Base-by-base conservation (phyloP, 164 flowering plant species). In the Liriodendron chinense region DNA sequence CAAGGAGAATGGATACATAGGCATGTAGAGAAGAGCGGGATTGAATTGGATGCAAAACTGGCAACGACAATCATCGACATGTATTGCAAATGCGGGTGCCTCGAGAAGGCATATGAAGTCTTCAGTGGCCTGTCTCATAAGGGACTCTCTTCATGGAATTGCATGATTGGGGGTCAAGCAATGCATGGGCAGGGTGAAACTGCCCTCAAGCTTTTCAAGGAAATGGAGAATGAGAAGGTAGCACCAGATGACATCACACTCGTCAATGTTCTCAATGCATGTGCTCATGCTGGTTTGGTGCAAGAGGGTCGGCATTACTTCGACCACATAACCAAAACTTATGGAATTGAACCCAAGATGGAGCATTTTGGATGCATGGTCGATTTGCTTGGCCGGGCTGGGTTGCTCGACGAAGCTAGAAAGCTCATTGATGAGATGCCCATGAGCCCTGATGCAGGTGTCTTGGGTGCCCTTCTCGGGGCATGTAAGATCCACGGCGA, bases 281-380 rank as follows among this genome's bases (percentile, higher is more conserved):
- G 79, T 13, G 79, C 79, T 1, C 75, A 77, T 47, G 63, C 75
- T 20, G 75, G 79, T 18, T 49, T 64, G 12, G 75, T 77, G 20
- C 50, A 71, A 43, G 79, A 77, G 22, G 79, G 79, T 16, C 71
- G 71, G 18, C 50, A 56, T 28, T 53, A 72, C 72, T 77, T 77
- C 50, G 65, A 57, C 24, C n/a, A 71, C 20, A 53, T 77, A 70
- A 72, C 71, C n/a, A 26, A 28, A 53, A 20, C 49, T 13, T 77
- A 77, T 65, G 71, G 66, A 21, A 71, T 77, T 22, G 62, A 77
- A 28, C 79, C 75, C 70, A 72, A 72, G 66, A 50, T 77, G 74
- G 75, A 77, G 22, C 79, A 77, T 13, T 77, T 71, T 43, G 79
- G 79, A 9, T 72, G 79, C 71, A 71, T 77, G 75, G 79, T 77